A percentile compares a stretch with the other conserved stretches of the same genome.
These are phyloP conservation scores for Miamiensis avidus DNA, from an alignment of 169 alveolate species.

Conservation along the genomic window DNA sequence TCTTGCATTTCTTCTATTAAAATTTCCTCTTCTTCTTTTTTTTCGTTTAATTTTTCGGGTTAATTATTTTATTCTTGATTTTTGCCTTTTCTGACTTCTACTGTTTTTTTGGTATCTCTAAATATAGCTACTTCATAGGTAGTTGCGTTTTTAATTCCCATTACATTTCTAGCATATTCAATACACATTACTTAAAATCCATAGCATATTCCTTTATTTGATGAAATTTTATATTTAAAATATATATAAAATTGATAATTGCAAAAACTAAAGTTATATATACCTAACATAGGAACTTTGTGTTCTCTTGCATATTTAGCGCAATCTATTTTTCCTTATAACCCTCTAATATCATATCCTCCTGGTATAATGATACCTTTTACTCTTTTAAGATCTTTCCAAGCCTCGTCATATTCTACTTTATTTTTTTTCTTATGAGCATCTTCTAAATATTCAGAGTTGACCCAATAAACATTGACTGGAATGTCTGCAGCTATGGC, in stretches of 20 bases:
- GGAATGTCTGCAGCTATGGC: conserved; percentile 82
- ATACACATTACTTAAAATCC: conserved; percentile 95
- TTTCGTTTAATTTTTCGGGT: not conserved
- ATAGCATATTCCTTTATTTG: conserved; percentile 78
- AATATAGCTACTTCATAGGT: conserved; percentile 71
- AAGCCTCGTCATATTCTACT: conserved; percentile 53
- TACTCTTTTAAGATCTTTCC: conserved; percentile 73
- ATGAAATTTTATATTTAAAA: not conserved
- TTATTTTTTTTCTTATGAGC: conserved; percentile 17
- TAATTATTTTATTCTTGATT: too few relatives aligned
- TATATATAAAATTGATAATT: too few relatives aligned
- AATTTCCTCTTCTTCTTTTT: not conserved
- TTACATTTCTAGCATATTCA: conserved; percentile 78
- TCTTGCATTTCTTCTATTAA: too few relatives aligned
- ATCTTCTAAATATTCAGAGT: conserved; percentile 63
- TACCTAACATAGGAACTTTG: conserved; percentile 90
- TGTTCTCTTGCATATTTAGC: conserved; percentile 87
- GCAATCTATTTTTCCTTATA: conserved; percentile 90
- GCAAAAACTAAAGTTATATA: too few relatives aligned
- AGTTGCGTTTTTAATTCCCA: conserved; percentile 64
- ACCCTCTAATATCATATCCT: conserved; percentile 96
- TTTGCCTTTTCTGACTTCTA: not conserved
- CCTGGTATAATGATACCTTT: conserved; percentile 94
- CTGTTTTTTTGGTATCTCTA: conserved; percentile 15
- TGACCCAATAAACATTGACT: conserved; percentile 78